Percentiles rank a stretch among this genome's conserved stretches.
These are phyloP conservation scores for Gossypium schwendimanii DNA, from an alignment of 441 rosid genomes.

Conservation along the genomic window DNA sequence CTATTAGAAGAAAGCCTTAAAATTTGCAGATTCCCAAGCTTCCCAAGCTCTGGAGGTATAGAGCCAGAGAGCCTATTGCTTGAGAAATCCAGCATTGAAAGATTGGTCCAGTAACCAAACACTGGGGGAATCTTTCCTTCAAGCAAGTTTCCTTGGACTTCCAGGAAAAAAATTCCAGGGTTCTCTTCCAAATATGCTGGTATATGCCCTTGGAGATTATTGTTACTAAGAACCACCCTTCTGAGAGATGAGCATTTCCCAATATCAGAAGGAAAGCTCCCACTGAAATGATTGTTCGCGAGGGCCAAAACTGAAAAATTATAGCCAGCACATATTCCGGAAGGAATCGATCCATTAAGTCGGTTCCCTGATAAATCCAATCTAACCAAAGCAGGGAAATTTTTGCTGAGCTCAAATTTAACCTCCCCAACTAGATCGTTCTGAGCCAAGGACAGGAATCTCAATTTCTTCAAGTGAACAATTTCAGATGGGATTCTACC, in stretches of 20 bases:
- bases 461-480: constrained; percentile 23
- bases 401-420: constrained; percentile 26
- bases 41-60: constrained; percentile 30
- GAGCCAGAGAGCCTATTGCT: constrained; percentile 24
- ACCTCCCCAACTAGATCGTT: constrained; percentile 33
- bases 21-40: constrained; percentile 25
- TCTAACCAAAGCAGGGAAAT: constrained; percentile 19
- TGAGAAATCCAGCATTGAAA: constrained; percentile 31
- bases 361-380: constrained; percentile 34
- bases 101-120: constrained; percentile 28
- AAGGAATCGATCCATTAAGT: constrained; percentile 32
- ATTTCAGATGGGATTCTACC: constrained; percentile 31
- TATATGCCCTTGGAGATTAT: constrained; percentile 24
- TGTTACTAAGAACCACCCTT: constrained; percentile 29
- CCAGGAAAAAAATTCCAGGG: constrained; percentile 18
- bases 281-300: constrained; percentile 30
- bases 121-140: constrained; percentile 25
- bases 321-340: constrained; percentile 21
- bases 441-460: constrained; percentile 32
- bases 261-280: constrained; percentile 28
- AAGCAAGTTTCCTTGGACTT: constrained; percentile 25
- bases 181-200: constrained; percentile 23
- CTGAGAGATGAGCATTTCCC: constrained; percentile 23
- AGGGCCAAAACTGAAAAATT: constrained; percentile 32
- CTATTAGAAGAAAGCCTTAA: constrained; percentile 24